Conservation (phyloP, 176 grass and related monocot species). For the Rhipidocladum racemiflorum region DNA sequence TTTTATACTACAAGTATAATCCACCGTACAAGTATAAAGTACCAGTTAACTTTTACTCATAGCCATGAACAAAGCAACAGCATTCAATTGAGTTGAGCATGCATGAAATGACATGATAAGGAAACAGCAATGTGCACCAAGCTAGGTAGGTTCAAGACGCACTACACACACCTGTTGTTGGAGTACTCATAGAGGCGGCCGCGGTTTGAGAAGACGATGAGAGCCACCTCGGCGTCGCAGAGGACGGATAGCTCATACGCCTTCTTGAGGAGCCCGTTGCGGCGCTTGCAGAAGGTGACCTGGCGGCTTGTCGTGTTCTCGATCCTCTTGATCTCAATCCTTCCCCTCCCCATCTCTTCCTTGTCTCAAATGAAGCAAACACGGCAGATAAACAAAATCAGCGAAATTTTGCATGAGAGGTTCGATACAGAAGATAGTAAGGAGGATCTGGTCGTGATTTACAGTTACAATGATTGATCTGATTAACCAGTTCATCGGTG, state of each 20-base stretch:
- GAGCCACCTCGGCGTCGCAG: too few relatives aligned
- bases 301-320: conserved; percentile 78
- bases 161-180: conserved; percentile 65
- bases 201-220: conserved; percentile 85
- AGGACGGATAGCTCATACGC: conserved; percentile 83
- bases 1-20: too few relatives aligned
- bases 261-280: conserved; percentile 81
- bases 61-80: background rate
- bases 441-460: background rate
- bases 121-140: background rate
- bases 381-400: background rate
- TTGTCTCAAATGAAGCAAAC: background rate
- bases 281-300: conserved; percentile 82
- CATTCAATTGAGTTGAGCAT: background rate
- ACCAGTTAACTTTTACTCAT: background rate
- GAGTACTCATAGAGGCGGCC: conserved; percentile 96
- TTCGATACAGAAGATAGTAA: background rate
- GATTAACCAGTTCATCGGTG: background rate
- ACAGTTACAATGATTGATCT: background rate
- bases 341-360: conserved; percentile 56
- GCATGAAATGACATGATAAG: conserved; percentile 44
- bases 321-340: conserved; percentile 85
- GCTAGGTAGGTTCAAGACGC: background rate
- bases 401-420: background rate
- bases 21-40: too few relatives aligned